Conservation (phyloP, 805 yeast genomes). For the Dipodascopsis tothii region DNA sequence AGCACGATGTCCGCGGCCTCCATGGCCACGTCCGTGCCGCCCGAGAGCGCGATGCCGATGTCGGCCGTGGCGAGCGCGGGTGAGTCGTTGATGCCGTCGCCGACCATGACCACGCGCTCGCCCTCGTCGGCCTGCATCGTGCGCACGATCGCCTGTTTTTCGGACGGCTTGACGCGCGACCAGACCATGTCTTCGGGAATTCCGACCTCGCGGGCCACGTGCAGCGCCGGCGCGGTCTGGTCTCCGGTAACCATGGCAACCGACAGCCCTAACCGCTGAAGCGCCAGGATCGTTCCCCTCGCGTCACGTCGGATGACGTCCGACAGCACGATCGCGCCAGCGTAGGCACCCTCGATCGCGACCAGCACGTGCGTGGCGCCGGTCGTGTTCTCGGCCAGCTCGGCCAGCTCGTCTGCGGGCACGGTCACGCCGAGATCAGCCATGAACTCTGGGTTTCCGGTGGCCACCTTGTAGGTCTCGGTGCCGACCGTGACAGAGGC, state of each 20-base stretch:
- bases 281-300: conserved; percentile 46
- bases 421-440: conserved; percentile 21
- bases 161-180: conserved; percentile 69
- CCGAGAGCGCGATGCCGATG: conserved; percentile 81
- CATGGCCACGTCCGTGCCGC: conserved; percentile 93
- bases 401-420: conserved; percentile 10
- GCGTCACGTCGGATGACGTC: conserved; percentile 69
- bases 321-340: conserved; percentile 59
- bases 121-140: conserved; percentile 40
- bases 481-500: conserved; percentile 24
- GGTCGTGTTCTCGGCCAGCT: conserved; percentile 4
- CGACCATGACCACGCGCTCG: conserved; percentile 70
- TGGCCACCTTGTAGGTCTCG: conserved; percentile 32
- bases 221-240: conserved; percentile 50
- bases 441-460: conserved; percentile 51
- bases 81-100: conserved; percentile 97
- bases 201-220: conserved; percentile 60
- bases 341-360: conserved; percentile 47
- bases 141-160: conserved; percentile 61
- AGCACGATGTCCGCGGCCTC: conserved; percentile 93
- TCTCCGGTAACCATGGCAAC: conserved; percentile 93
- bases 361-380: conserved; percentile 47
- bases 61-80: conserved; percentile 88
- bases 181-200: conserved; percentile 57
- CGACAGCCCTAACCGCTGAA: conserved; percentile 45